Conservation (phyloP, 768 basidiomycete genomes). For the Artomyces pyxidatus region DNA sequence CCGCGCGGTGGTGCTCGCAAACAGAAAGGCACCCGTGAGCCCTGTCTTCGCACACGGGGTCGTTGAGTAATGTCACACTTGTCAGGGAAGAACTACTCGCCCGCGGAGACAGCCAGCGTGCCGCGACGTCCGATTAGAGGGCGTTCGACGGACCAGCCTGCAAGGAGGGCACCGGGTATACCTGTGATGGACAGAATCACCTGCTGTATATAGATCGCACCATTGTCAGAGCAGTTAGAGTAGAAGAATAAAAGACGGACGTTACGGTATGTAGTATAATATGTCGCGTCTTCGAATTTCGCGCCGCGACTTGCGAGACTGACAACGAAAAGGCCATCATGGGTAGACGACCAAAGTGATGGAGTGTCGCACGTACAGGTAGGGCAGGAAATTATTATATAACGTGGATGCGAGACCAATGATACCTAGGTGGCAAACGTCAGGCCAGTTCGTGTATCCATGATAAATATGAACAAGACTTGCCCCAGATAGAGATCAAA, state of each 20-base stretch:
- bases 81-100: constrained; percentile 32
- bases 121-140: constrained; percentile 59
- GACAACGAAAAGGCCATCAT: background rate
- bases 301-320: constrained; percentile 28
- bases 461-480: constrained; percentile 12
- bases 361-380: constrained; percentile 18
- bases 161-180: constrained; percentile 63
- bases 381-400: constrained; percentile 32
- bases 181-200: constrained; percentile 62
- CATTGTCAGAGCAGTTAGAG: background rate
- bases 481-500: constrained; percentile 40
- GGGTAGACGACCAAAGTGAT: background rate
- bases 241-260: constrained; percentile 14
- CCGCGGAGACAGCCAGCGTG: constrained; percentile 54
- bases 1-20: constrained; percentile 66
- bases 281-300: constrained; percentile 27
- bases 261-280: constrained; percentile 29
- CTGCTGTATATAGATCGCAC: no score
- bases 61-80: constrained; percentile 32
- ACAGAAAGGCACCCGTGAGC: constrained; percentile 69
- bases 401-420: constrained; percentile 29
- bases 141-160: constrained; percentile 63
- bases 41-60: constrained; percentile 40
- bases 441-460: background rate
- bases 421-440: constrained; percentile 17